phyloP scores from a whole-genome alignment of 495 filamentous ascomycete genomes.

The Terfezia claveryi region DNA sequence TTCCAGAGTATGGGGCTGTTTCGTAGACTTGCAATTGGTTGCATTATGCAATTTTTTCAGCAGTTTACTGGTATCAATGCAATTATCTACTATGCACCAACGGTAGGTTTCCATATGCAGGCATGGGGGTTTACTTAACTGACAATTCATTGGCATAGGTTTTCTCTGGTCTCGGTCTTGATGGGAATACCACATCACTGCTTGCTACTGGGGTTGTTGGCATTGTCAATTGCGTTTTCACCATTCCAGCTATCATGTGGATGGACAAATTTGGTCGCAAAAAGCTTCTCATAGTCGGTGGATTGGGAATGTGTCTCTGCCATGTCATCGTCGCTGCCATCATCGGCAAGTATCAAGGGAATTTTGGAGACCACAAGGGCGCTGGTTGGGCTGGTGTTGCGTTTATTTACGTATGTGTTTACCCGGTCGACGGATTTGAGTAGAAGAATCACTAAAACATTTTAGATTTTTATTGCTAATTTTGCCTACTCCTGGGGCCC shows the following conservation, averaged over 20 bases:
- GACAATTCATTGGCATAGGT: constrained; percentile 23
- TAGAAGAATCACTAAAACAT: constrained; percentile 56
- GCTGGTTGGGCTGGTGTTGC: constrained; percentile 35
- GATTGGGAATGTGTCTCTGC: constrained; percentile 45
- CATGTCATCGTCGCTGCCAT: constrained; percentile 44
- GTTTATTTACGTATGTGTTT: constrained; percentile 38
- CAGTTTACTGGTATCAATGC: constrained; percentile 33
- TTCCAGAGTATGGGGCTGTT: constrained; percentile 28
- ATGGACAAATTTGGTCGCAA: constrained; percentile 51
- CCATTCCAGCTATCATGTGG: constrained; percentile 39
- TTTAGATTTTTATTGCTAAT: constrained; percentile 42
- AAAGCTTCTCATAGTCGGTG: constrained; percentile 43
- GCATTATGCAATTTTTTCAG: constrained; percentile 53
- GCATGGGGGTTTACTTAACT: constrained; percentile 36
- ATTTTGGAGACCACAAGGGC: constrained; percentile 17
- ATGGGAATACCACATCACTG: constrained; percentile 47
- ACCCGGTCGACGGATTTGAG: constrained; percentile 36
- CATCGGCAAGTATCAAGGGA: constrained; percentile 29
- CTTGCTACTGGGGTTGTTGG: constrained; percentile 22
- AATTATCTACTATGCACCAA: constrained; percentile 14
- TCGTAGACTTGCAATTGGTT: constrained; percentile 55
- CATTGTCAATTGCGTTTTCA: constrained; percentile 48
- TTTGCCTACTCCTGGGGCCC: constrained; percentile 57
- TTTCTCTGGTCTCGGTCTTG: constrained; percentile 41
- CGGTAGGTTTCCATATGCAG: constrained; percentile 8